A percentile compares a stretch with the other conserved stretches of the same genome.
These are phyloP conservation scores for Nothophaeocryptopus gaeumannii DNA, from an alignment of 2,329 filamentous ascomycete genomes.

Conservation along the genomic window DNA sequence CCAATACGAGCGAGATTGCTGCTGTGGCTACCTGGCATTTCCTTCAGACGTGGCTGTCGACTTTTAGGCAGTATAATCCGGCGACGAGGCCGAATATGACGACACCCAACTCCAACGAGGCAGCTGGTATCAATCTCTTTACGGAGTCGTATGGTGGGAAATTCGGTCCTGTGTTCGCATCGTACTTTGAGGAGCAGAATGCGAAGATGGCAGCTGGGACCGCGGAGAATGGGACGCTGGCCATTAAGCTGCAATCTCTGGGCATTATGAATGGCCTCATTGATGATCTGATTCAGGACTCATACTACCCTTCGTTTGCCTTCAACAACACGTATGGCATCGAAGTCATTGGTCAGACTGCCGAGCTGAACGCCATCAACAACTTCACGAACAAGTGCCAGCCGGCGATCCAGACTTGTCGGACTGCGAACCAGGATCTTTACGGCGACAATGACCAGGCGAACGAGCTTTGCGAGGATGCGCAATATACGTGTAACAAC, in stretches of 20 bases:
- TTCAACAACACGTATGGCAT: conserved; percentile 66
- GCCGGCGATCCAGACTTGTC: conserved; percentile 35
- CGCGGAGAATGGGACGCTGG: conserved; percentile 51
- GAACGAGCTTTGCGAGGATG: conserved; percentile 23
- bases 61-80: conserved; percentile 40
- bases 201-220: conserved; percentile 51
- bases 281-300: conserved; percentile 61
- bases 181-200: conserved; percentile 61
- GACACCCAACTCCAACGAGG: conserved; percentile 37
- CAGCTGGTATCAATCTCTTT: conserved; percentile 54
- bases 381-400: conserved; percentile 44
- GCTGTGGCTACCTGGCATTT: conserved; percentile 61
- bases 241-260: conserved; percentile 60
- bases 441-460: conserved; percentile 25
- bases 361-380: conserved; percentile 45
- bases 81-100: conserved; percentile 51
- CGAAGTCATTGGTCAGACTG: conserved; percentile 53
- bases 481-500: conserved; percentile 22
- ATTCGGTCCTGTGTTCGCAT: conserved; percentile 65
- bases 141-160: conserved; percentile 58
- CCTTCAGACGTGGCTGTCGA: conserved; percentile 56
- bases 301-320: conserved; percentile 57
- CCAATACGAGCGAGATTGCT: conserved; percentile 38
- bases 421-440: conserved; percentile 22
- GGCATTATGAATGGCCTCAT: conserved; percentile 71